phyloP scores from a whole-genome alignment of 129 eudicot genomes.

The Flaveria linearis region DNA sequence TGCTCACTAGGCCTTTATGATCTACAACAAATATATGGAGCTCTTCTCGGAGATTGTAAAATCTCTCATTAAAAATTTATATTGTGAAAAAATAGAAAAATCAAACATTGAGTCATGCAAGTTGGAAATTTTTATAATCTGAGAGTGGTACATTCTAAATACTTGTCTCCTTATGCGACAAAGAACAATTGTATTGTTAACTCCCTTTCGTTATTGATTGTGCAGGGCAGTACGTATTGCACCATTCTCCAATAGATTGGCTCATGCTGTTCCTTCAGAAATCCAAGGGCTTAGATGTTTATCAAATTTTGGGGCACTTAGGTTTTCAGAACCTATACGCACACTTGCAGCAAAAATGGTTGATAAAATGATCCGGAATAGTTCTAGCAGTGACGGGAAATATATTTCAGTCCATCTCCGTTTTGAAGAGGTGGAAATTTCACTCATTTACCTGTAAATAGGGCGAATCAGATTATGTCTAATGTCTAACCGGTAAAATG shows the following conservation, averaged over 20 bases:
- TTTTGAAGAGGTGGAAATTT: constrained; percentile 80
- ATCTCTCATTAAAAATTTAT: too few species aligned
- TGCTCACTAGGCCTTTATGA: background rate
- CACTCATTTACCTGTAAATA: background rate
- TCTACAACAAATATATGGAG: background rate
- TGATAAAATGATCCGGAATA: constrained; percentile 80
- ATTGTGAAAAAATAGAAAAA: too few species aligned
- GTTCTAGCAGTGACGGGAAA: constrained; percentile 74
- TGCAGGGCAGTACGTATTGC: constrained; percentile 98
- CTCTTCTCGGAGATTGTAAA: background rate
- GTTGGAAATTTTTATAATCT: background rate
- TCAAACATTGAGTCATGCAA: background rate
- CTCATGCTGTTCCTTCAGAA: constrained; percentile 88
- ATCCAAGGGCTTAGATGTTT: constrained; percentile 90
- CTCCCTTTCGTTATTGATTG: constrained; percentile 16
- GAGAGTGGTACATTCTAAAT: too few species aligned
- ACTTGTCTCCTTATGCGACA: background rate
- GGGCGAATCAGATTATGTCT: background rate
- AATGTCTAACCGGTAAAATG: background rate
- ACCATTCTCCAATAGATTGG: constrained; percentile 95
- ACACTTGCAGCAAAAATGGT: constrained; percentile 96
- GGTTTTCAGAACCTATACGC: constrained; percentile 93
- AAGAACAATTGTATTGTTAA: background rate
- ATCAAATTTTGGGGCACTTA: constrained; percentile 89
- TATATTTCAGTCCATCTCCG: constrained; percentile 98